Conservation (phyloP, 1,139 yeast species). For the Zygosaccharomyces pseudobailii region DNA sequence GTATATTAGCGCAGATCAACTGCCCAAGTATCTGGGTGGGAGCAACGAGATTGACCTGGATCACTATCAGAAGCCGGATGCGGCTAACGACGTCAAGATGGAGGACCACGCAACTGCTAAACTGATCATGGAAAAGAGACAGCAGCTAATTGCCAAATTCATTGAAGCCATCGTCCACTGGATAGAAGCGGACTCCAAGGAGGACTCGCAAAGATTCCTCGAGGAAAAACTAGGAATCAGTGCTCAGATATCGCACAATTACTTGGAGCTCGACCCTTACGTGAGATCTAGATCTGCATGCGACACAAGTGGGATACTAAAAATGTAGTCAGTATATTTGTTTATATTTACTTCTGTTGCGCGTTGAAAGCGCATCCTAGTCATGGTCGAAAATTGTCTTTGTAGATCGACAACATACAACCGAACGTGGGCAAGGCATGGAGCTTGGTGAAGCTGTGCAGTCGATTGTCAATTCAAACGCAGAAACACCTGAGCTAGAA, state of each 20-base stretch:
- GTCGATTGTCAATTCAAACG: constrained; percentile 3
- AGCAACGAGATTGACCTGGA: constrained; percentile 44
- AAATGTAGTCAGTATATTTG: constrained; percentile 15
- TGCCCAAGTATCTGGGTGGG: constrained; percentile 69
- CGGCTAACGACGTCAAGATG: constrained; percentile 47
- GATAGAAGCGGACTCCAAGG: constrained; percentile 51
- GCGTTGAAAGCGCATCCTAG: not conserved
- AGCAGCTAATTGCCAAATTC: constrained; percentile 43
- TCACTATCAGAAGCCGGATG: constrained; percentile 36
- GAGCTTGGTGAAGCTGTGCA: constrained; percentile 9
- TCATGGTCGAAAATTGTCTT: not conserved
- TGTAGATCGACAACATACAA: not conserved
- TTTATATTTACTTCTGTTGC: not conserved
- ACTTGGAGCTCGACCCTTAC: constrained; percentile 63
- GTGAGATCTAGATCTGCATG: constrained; percentile 62
- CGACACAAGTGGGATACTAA: constrained; percentile 53
- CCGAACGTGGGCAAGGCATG: not conserved
- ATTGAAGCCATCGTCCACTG: constrained; percentile 59
- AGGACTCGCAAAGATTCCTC: constrained; percentile 42
- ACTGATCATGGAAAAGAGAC: constrained; percentile 43
- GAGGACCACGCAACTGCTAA: constrained; percentile 43
- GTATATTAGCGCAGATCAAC: constrained; percentile 47
- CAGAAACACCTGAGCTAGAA: constrained; percentile 12
- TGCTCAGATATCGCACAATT: constrained; percentile 49
- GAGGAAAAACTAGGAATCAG: constrained; percentile 48